A percentile compares a stretch with the other conserved stretches of the same genome.
Conservation (phyloP, 164 flowering plant species). For the Vitis cinerea region DNA sequence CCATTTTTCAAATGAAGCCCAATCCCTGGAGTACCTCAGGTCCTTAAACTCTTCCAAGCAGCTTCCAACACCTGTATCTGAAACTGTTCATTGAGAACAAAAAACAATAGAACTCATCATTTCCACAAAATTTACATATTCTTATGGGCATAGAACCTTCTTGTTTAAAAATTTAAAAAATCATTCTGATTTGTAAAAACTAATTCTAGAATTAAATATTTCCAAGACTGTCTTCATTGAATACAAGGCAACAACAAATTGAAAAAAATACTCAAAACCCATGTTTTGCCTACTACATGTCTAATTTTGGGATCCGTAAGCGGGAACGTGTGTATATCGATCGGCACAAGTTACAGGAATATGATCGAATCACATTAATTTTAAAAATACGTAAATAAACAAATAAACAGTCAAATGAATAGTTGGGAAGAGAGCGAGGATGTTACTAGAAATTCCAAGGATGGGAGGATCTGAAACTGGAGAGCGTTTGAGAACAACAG, state of each 20-base stretch:
- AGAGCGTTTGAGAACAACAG: constrained; percentile 39
- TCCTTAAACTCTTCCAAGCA: constrained; percentile 58
- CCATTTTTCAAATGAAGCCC: constrained; percentile 38
- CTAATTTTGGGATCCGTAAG: no score
- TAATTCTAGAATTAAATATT: no score
- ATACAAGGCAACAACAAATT: no score
- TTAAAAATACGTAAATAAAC: neutral
- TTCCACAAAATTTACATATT: no score
- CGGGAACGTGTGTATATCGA: no score
- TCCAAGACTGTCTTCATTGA: no score
- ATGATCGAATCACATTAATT: neutral
- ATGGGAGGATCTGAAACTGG: constrained; percentile 26
- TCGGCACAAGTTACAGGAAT: no score
- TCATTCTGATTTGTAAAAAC: no score
- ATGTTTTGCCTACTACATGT: no score
- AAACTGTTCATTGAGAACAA: constrained; percentile 44
- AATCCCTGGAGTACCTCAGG: constrained; percentile 24
- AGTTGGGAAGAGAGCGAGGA: neutral
- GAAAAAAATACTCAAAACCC: no score
- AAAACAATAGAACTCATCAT: neutral
- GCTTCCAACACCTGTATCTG: constrained; percentile 79
- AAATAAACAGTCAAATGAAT: neutral
- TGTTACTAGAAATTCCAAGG: constrained; percentile 46
- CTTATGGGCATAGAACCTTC: no score
- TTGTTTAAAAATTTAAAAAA: no score